Conservation (phyloP, 2,329 filamentous ascomycete species). For the Aspergillus texensis region DNA sequence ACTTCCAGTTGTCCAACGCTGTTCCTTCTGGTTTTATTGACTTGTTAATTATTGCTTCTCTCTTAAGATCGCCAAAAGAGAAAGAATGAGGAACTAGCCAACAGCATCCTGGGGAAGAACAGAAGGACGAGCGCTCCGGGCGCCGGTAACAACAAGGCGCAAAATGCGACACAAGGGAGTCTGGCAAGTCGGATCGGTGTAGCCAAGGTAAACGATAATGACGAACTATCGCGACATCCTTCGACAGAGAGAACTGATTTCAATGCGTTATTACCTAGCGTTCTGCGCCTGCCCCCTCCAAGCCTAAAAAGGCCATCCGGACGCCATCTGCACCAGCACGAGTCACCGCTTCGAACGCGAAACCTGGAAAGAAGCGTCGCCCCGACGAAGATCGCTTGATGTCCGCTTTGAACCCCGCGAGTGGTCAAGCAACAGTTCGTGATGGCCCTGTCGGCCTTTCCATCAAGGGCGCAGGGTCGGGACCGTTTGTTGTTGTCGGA, state of each 20-base stretch:
- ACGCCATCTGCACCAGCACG: slow-evolving; percentile 25
- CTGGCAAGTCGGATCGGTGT: slow-evolving; percentile 64
- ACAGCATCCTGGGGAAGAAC: slow-evolving; percentile 60
- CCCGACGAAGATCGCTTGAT: slow-evolving; percentile 37
- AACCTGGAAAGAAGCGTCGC: slow-evolving; percentile 35
- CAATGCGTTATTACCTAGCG: slow-evolving; percentile 29
- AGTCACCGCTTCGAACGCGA: slow-evolving; percentile 25
- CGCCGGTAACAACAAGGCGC: slow-evolving; percentile 41
- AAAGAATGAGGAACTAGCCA: slow-evolving; percentile 60
- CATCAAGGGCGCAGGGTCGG: slow-evolving; percentile 57
- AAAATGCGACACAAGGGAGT: slow-evolving; percentile 48
- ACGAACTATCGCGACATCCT: neutral
- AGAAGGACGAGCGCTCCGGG: slow-evolving; percentile 53
- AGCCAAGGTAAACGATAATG: slow-evolving; percentile 51
- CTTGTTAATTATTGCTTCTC: slow-evolving; percentile 4
- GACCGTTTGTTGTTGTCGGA: slow-evolving; percentile 61
- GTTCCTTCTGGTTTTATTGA: neutral
- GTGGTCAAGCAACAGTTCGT: slow-evolving; percentile 33
- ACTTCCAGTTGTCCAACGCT: slow-evolving; percentile 13
- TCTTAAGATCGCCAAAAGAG: slow-evolving; percentile 54
- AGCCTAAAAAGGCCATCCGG: slow-evolving; percentile 43
- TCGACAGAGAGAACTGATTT: slow-evolving; percentile 9
- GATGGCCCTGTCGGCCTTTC: slow-evolving; percentile 47
- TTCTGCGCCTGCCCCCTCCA: slow-evolving; percentile 44
- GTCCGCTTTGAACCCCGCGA: slow-evolving; percentile 33